phyloP scores from a whole-genome alignment of 352 stramenopile genomes.

The Globisporangium mamillatum region DNA sequence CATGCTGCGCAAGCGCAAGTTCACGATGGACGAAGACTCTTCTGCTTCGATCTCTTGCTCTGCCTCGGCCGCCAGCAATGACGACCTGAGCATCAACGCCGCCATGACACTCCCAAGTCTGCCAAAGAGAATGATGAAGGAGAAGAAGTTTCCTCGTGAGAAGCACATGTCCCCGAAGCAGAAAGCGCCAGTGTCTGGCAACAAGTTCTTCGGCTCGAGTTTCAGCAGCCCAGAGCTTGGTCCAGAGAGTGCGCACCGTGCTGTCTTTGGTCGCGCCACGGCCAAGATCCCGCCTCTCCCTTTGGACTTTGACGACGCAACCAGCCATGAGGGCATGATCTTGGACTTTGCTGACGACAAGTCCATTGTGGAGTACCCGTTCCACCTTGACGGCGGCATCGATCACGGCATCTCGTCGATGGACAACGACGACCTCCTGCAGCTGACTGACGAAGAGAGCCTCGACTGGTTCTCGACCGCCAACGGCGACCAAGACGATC shows the following conservation, averaged over 20 bases:
- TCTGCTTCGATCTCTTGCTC: not conserved
- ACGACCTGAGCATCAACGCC: conserved; percentile 20
- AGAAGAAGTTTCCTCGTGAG: conserved; percentile 52
- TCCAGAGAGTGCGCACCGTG: conserved; percentile 32
- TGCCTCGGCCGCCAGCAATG: conserved; percentile 25
- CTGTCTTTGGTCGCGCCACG: conserved; percentile 27
- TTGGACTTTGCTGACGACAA: conserved; percentile 82
- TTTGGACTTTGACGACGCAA: conserved; percentile 53
- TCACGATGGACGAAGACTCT: conserved; percentile 30
- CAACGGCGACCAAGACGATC: conserved; percentile 26
- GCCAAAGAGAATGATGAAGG: conserved; percentile 65
- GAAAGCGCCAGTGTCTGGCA: conserved; percentile 41
- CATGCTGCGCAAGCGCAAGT: conserved; percentile 70
- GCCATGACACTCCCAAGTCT: conserved; percentile 38
- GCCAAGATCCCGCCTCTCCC: conserved; percentile 29
- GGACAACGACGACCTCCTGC: conserved; percentile 75
- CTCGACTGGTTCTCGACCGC: conserved; percentile 79
- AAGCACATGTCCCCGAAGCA: conserved; percentile 79
- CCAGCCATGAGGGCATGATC: conserved; percentile 45
- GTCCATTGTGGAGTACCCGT: conserved; percentile 54
- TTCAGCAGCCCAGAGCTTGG: conserved; percentile 27
- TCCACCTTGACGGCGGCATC: conserved; percentile 43
- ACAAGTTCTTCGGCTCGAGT: conserved; percentile 39
- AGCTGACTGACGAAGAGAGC: conserved; percentile 74
- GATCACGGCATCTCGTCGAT: conserved; percentile 69